These are phyloP conservation scores for Tremellales sp. DNA, from an alignment of 1,284 basidiomycete genomes.

Conservation along the genomic window DNA sequence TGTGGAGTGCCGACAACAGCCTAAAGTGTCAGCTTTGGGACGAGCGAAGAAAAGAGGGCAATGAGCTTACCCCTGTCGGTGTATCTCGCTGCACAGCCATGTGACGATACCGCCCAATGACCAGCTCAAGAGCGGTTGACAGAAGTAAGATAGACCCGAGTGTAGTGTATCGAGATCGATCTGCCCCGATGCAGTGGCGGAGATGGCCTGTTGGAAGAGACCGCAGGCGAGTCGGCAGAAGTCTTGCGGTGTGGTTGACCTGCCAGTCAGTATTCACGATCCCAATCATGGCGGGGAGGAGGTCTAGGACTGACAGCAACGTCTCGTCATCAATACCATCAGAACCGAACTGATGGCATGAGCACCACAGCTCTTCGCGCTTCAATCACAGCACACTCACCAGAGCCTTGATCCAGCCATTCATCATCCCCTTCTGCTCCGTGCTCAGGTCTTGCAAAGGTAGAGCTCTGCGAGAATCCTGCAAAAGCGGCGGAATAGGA, in stretches of 20 bases:
- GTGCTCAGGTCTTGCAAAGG: constrained; percentile 34
- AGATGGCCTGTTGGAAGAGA: constrained; percentile 52
- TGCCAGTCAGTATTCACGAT: background rate
- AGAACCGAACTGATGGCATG: constrained; percentile 39
- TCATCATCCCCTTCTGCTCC: constrained; percentile 36
- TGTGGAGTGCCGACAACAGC: constrained; percentile 36
- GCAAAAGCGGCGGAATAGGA: constrained; percentile 24
- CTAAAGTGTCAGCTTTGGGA: constrained; percentile 14
- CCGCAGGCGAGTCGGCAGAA: constrained; percentile 50
- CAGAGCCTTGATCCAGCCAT: constrained; percentile 46
- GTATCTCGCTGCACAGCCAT: constrained; percentile 46
- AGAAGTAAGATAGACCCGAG: constrained; percentile 53
- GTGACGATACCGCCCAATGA: constrained; percentile 51
- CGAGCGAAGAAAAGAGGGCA: too few relatives aligned
- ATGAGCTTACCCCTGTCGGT: constrained; percentile 39
- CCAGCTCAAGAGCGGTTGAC: constrained; percentile 54
- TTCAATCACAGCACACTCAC: constrained; percentile 17
- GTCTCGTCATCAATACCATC: constrained; percentile 48
- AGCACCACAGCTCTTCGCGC: background rate
- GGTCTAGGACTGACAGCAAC: constrained; percentile 26
- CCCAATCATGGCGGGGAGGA: background rate
- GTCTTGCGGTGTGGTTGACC: constrained; percentile 47
- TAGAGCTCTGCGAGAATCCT: constrained; percentile 33
- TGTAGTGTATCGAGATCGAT: constrained; percentile 53
- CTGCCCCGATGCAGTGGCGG: constrained; percentile 47